These are phyloP conservation scores for Trichoderma endophyticum DNA, from an alignment of 2,329 filamentous ascomycete genomes.

Conservation along the genomic window DNA sequence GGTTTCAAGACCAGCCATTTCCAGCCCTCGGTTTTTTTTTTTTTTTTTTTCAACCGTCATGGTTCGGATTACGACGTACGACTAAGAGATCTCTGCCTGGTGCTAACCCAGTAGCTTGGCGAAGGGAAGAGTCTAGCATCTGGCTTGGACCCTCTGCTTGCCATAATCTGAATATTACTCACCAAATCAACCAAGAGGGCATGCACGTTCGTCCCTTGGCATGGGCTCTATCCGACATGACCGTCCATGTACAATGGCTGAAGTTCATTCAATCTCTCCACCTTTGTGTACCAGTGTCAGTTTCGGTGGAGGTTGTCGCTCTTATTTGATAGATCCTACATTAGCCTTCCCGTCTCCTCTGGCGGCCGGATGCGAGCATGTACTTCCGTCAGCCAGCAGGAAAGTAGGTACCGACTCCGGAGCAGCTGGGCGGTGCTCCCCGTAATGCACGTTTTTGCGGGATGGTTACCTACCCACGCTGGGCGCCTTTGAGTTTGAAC, in stretches of 20 bases:
- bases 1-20: slow-evolving; percentile 29
- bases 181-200: neutral
- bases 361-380: slow-evolving; percentile 25
- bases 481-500: neutral
- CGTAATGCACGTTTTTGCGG: slow-evolving; percentile 6
- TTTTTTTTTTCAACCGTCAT: neutral
- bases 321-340: slow-evolving; percentile 29
- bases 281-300: slow-evolving; percentile 28
- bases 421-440: slow-evolving; percentile 13
- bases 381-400: slow-evolving; percentile 24
- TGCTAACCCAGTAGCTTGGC: neutral
- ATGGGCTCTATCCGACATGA: slow-evolving; percentile 8
- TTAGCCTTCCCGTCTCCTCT: slow-evolving; percentile 35
- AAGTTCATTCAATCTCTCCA: slow-evolving; percentile 22
- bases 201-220: neutral
- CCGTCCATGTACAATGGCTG: neutral
- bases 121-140: neutral
- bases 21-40: slow-evolving; percentile 11
- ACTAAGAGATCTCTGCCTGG: neutral
- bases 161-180: neutral
- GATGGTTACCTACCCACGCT: neutral
- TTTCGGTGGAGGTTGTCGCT: slow-evolving; percentile 25
- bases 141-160: neutral
- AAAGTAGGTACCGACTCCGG: slow-evolving; percentile 9
- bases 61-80: neutral